These are phyloP conservation scores for Pelargonium citronellum DNA, from an alignment of 441 rosid species.

Conservation along the genomic window DNA sequence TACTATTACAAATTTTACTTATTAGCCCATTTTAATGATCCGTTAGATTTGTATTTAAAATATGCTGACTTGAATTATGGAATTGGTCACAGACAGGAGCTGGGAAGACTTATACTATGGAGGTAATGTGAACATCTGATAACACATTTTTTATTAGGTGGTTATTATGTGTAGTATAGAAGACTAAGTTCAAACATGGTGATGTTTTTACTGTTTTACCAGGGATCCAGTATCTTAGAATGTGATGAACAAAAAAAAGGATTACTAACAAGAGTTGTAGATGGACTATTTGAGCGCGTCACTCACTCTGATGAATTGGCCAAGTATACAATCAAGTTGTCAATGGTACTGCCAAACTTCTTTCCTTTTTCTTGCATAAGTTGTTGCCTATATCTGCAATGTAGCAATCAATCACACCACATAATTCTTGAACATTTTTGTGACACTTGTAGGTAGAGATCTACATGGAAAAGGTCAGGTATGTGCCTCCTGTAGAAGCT, in stretches of 20 bases:
- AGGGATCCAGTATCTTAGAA: constrained; percentile 63
- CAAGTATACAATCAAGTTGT: constrained; percentile 46
- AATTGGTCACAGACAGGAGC: constrained; percentile 76
- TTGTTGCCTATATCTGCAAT: not conserved
- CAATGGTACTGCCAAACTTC: constrained; percentile 40
- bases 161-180: not conserved
- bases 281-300: constrained; percentile 49
- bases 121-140: constrained; percentile 37
- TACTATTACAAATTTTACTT: not conserved
- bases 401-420: constrained; percentile 11
- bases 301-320: constrained; percentile 34
- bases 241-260: constrained; percentile 57
- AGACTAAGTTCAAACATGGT: not conserved
- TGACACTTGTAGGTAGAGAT: constrained; percentile 58
- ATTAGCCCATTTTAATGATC: not conserved
- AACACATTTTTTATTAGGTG: constrained; percentile 3
- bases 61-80: constrained; percentile 12
- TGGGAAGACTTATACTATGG: constrained; percentile 83
- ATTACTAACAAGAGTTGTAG: constrained; percentile 55
- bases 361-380: not conserved
- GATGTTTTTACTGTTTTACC: constrained; percentile 18
- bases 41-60: not conserved
- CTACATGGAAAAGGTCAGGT: constrained; percentile 95
- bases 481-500: constrained; percentile 14
- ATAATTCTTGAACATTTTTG: constrained; percentile 11